Evolutionary conservation across 306 rosid genomes (phyloP).

Genomic region (Trifolium repens): DNA sequence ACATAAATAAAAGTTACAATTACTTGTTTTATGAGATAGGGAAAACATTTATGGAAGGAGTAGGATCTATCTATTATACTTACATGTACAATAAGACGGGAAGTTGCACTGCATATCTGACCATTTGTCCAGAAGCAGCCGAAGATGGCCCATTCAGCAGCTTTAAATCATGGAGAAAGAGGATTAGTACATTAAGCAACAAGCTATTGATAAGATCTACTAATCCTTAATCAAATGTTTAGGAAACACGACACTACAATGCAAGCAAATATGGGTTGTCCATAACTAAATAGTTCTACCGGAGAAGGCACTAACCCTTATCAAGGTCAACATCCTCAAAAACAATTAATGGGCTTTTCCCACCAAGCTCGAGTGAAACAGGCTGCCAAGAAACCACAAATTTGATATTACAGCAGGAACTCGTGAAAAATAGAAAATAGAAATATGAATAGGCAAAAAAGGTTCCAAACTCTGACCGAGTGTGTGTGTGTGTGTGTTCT

Average conservation of each 20-base stretch:
- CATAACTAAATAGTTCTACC: conserved; percentile 26
- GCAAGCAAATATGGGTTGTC: conserved; percentile 18
- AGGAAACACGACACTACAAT: background rate
- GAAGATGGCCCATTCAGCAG: conserved; percentile 92
- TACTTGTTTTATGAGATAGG: conserved; percentile 16
- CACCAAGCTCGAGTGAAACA: conserved; percentile 95
- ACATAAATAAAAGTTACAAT: background rate
- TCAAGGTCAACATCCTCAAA: conserved; percentile 97
- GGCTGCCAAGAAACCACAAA: conserved; percentile 71
- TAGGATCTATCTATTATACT: conserved; percentile 44
- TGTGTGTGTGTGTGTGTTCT: background rate
- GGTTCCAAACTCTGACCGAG: background rate
- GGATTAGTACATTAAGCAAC: conserved; percentile 19
- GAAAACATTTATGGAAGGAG: conserved; percentile 20
- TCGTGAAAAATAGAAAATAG: conserved; percentile 27
- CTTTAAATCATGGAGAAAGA: conserved; percentile 56
- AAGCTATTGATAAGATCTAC: conserved; percentile 19
- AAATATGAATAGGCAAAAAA: background rate
- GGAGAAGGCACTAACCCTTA: conserved; percentile 73
- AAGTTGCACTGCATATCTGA: conserved; percentile 99
- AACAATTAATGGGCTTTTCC: conserved; percentile 87
- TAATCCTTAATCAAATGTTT: conserved; percentile 20
- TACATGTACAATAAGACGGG: conserved; percentile 92
- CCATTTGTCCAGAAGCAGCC: conserved; percentile 99
- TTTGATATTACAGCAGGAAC: conserved; percentile 9